Percentiles rank a stretch among this genome's conserved stretches.
These are phyloP conservation scores for Globisporangium radiosum DNA, from an alignment of 352 stramenopile species.

Conservation along the genomic window DNA sequence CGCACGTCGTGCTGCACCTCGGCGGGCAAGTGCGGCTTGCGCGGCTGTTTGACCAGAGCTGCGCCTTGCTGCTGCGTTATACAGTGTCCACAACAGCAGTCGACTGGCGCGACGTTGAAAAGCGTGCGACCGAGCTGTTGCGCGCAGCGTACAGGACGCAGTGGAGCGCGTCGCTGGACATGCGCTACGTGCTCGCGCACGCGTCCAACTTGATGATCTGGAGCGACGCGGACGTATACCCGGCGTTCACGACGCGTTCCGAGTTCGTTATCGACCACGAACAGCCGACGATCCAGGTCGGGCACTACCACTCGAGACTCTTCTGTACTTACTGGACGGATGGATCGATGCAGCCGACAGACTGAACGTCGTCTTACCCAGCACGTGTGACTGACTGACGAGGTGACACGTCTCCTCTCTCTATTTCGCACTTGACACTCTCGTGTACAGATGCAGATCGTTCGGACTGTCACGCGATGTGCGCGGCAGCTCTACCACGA, in stretches of 20 bases:
- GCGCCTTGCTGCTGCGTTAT: slow-evolving; percentile 47
- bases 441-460: slow-evolving; percentile 57
- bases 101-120: slow-evolving; percentile 43
- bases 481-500: slow-evolving; percentile 61
- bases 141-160: slow-evolving; percentile 61
- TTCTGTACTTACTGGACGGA: too few species aligned
- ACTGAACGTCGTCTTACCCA: too few species aligned
- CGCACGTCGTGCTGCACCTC: slow-evolving; percentile 54
- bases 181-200: slow-evolving; percentile 51
- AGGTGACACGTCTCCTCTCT: too few species aligned
- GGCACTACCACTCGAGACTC: too few species aligned
- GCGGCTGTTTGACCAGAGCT: slow-evolving; percentile 65
- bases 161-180: slow-evolving; percentile 42
- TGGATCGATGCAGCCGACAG: too few species aligned
- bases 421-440: too few species aligned
- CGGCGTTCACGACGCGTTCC: slow-evolving; percentile 40
- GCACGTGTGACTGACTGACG: not conserved
- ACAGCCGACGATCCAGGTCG: slow-evolving; percentile 44
- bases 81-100: slow-evolving; percentile 10
- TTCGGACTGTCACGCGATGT: slow-evolving; percentile 54
- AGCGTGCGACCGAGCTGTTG: slow-evolving; percentile 38
- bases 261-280: slow-evolving; percentile 58
- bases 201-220: slow-evolving; percentile 81
- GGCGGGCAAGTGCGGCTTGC: slow-evolving; percentile 64
- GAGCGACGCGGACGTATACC: slow-evolving; percentile 70